Evolutionary conservation across 176 grass and related monocot species (phyloP), one percentile per base, ranked within the genome.

Genomic region (Puya raimondii): DNA sequence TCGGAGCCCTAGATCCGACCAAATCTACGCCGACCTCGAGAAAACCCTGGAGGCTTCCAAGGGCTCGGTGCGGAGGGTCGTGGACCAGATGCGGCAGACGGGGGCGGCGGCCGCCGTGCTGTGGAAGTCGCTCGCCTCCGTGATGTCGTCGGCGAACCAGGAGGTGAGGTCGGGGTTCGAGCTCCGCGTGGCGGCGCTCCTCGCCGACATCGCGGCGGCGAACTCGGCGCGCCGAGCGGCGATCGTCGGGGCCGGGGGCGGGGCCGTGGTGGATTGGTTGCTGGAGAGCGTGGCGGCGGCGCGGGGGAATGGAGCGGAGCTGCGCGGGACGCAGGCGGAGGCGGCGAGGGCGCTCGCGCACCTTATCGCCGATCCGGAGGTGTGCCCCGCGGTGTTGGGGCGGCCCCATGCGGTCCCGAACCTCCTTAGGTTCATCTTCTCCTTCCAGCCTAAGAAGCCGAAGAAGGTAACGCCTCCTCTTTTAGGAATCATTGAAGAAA

Each of bases 401-500:
- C 75, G 93, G 49, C 93, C 84, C 0, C 71, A 74, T 11, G 93
- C 93, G 1, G 79, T 97, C 26, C 89, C 89, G 2, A 85, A 80
- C 53, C 90, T 97, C 56, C 82, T 97, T 76, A 72, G 81, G 29
- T 97, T 97, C 72, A 92, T 97, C 73, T 97, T 97, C 79, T 89
- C 93, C 2, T 97, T 85, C 68, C 93, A 97, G 64, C 93, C 93
- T 50, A 97, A 74, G 61, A 81, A 76, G 15, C 71, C 83, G 50
- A 87, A 87, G 65, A 87, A 92, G 88, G 93, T 97, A 54, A 66
- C 52, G n/a, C 14, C 16, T 4, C 49, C n/a, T 68, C 3, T 65
- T 42, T 11, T 33, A 71, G 33, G 17, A 70, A 82, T 51, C 50
- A 50, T 29, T 67, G 20, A 15, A 26, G 50, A 25, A 26, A 61